These are phyloP conservation scores for Diaporthe caulivora DNA, from an alignment of 2,329 filamentous ascomycete species.

Conservation along the genomic window DNA sequence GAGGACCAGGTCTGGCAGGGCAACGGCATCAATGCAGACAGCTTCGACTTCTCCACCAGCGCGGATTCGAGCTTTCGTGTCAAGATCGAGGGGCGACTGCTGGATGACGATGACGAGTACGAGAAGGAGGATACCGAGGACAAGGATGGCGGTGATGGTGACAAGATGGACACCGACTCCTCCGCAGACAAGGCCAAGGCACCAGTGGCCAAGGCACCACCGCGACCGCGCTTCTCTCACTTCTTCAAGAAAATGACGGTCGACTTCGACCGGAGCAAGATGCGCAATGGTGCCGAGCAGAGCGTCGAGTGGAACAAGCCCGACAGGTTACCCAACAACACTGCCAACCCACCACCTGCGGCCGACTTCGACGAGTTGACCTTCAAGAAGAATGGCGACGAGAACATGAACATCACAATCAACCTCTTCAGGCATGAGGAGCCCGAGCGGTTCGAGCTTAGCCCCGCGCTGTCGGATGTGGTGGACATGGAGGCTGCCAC, in stretches of 20 bases:
- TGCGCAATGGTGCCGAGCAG: slow-evolving; percentile 66
- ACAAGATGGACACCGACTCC: slow-evolving; percentile 45
- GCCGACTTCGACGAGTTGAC: slow-evolving; percentile 91
- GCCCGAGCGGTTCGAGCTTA: slow-evolving; percentile 86
- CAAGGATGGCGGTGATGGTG: slow-evolving; percentile 65
- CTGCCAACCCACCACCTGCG: slow-evolving; percentile 70
- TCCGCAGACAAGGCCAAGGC: slow-evolving; percentile 52
- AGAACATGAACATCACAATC: slow-evolving; percentile 91
- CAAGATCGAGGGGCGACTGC: slow-evolving; percentile 88
- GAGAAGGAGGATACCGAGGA: slow-evolving; percentile 61
- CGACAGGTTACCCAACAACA: slow-evolving; percentile 60
- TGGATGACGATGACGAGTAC: slow-evolving; percentile 76
- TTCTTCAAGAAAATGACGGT: slow-evolving; percentile 87
- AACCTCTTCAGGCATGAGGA: slow-evolving; percentile 87
- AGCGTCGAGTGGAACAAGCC: slow-evolving; percentile 91
- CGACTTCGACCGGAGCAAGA: slow-evolving; percentile 75
- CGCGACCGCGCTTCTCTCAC: slow-evolving; percentile 73
- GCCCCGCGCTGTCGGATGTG: slow-evolving; percentile 82
- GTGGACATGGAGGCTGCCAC: slow-evolving; percentile 90
- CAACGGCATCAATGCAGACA: slow-evolving; percentile 75
- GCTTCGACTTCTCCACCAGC: slow-evolving; percentile 84
- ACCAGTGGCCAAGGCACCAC: slow-evolving; percentile 53
- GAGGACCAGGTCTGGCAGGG: slow-evolving; percentile 96
- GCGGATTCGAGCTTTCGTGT: slow-evolving; percentile 86
- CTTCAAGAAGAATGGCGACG: slow-evolving; percentile 92